phyloP scores from a whole-genome alignment of 164 flowering plant species.

The Litsea cubeba region DNA sequence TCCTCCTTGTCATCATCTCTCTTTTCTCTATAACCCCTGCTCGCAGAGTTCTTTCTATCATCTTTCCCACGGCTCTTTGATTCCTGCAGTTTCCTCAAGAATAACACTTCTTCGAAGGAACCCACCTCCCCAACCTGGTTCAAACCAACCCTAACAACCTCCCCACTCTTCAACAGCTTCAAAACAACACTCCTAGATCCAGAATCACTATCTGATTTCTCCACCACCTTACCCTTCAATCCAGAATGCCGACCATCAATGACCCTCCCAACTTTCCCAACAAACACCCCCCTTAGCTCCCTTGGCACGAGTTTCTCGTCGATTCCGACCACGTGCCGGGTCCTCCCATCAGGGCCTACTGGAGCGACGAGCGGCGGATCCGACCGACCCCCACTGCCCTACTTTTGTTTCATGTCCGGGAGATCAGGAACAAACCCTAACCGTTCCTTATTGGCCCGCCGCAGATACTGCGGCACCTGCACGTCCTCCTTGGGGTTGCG shows the following conservation, averaged over 20 bases:
- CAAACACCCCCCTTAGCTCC: conserved; percentile 13
- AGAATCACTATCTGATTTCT: conserved; percentile 18
- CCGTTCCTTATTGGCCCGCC: conserved; percentile 39
- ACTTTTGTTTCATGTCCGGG: conserved; percentile 4
- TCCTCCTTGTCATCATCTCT: conserved; percentile 18
- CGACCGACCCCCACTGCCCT: neutral
- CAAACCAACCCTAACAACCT: conserved; percentile 34
- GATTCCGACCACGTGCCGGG: conserved; percentile 12
- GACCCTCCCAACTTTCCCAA: conserved; percentile 28
- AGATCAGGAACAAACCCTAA: conserved; percentile 36
- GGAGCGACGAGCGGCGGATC: conserved; percentile 16
- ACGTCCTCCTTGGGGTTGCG: conserved; percentile 60
- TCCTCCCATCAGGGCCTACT: conserved; percentile 15
- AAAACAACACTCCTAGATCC: conserved; percentile 28
- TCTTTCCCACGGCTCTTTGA: conserved; percentile 13
- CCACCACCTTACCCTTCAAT: conserved; percentile 42
- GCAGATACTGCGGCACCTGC: conserved; percentile 34
- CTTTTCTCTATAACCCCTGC: neutral
- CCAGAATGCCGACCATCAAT: conserved; percentile 41
- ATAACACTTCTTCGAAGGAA: conserved; percentile 57
- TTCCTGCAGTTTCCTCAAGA: conserved; percentile 43
- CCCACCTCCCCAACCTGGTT: conserved; percentile 55
- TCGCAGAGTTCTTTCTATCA: conserved; percentile 7
- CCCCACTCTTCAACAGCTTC: conserved; percentile 34
- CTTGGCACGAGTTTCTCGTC: conserved; percentile 19